Evolutionary conservation across 805 yeast genomes (phyloP), one percentile per base, ranked within the genome.

Genomic region (Blastobotrys muscicola): DNA sequence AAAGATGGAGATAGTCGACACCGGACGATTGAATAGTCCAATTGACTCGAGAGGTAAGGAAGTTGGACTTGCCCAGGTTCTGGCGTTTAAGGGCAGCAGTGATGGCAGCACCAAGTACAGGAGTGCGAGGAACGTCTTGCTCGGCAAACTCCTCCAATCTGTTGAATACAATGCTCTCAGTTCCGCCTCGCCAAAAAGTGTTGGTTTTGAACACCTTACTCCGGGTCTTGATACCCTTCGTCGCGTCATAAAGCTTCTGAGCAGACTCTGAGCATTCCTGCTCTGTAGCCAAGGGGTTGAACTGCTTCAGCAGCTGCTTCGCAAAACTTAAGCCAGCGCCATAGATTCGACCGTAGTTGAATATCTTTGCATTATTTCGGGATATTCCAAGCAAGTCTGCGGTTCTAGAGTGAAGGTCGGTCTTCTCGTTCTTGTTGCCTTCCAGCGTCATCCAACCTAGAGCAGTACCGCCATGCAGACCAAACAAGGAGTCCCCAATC

Each of bases 21-120:
- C 98, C 99, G 1, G 96, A 85, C 15, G 96, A 85, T 61, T 92
- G 99, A 58, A 92, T 92, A 0, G 96, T 85, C 99, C 99, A 92
- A 57, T 92, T 92, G 50, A 89, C 81, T 55, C 99, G 66, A 1
- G 96, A 86, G 0, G 98, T 92, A 50, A 92, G 64, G 58, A 81
- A 92, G 13, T 47, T 53, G 1, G 77, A 67, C 49, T 75, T 75
- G 33, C 75, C 66, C 52, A 92, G 68, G 59, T 90, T 80, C 42
- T 68, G 67, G 36, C 75, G 72, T 52, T 74, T 72, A 45, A 92
- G 67, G 0, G 97, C 95, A 45, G 77, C 77, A 0, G 99, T 92
- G 38, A 92, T 86, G 10, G 94, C 85, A 4, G 97, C 95, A 1
- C 96, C 95, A 8, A 92, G 62, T 1, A 85, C 87, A 0, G 98